Evolutionary conservation across 2,329 filamentous ascomycete genomes (phyloP).

Genomic region (Hymenoscyphus albidus): DNA sequence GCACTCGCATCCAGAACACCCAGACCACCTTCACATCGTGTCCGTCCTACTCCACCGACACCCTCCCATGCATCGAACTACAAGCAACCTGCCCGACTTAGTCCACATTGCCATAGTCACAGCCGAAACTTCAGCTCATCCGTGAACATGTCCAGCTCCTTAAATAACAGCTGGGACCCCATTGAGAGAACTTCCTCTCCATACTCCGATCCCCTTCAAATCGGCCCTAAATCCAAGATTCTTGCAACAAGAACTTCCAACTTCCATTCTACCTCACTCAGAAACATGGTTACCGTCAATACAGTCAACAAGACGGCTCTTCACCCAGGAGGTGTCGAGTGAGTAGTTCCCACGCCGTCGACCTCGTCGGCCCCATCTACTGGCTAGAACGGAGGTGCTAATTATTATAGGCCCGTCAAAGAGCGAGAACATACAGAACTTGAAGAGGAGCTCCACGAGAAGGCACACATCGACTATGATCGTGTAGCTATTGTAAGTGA

Average conservation of each 20-base stretch:
- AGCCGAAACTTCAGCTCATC: conserved; percentile 14
- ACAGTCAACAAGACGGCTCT: conserved; percentile 32
- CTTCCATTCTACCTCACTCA: conserved; percentile 31
- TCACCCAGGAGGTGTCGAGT: conserved; percentile 34
- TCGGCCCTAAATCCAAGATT: conserved; percentile 30
- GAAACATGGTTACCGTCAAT: conserved; percentile 31
- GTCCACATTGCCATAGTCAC: background rate
- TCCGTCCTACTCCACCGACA: conserved; percentile 8
- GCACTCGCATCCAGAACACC: conserved; percentile 6
- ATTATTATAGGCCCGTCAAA: conserved; percentile 60
- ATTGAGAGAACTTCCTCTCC: conserved; percentile 30
- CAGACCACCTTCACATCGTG: conserved; percentile 11
- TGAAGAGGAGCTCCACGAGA: conserved; percentile 95
- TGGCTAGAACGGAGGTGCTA: conserved; percentile 12
- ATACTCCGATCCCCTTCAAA: conserved; percentile 28
- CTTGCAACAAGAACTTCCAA: conserved; percentile 25
- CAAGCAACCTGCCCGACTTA: background rate
- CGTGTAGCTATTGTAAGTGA: conserved; percentile 87
- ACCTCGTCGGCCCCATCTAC: conserved; percentile 2
- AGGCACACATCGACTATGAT: conserved; percentile 98
- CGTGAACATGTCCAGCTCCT: conserved; percentile 19
- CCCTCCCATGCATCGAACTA: background rate
- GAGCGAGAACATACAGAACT: conserved; percentile 89
- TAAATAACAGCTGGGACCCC: conserved; percentile 28
- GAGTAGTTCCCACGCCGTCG: conserved; percentile 14